phyloP scores from a whole-genome alignment of 441 rosid species.

The Eruca vesicaria region DNA sequence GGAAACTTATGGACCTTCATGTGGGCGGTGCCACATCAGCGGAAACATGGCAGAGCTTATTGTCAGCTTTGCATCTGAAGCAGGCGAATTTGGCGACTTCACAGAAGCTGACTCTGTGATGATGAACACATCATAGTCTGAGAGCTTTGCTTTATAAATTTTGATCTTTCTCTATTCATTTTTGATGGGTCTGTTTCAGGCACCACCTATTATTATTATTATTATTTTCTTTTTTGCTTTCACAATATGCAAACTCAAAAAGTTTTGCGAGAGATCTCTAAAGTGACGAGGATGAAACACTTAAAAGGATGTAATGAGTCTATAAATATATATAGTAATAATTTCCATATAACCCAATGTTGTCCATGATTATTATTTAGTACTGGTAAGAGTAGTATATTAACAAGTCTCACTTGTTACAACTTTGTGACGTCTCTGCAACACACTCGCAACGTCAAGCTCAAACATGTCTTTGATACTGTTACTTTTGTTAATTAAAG shows the following conservation, averaged over 20 bases:
- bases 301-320: constrained; percentile 22
- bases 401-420: neutral
- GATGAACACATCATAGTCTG: neutral
- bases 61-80: constrained; percentile 78
- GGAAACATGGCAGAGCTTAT: constrained; percentile 82
- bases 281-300: constrained; percentile 11
- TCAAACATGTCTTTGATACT: neutral
- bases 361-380: neutral
- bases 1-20: constrained; percentile 76
- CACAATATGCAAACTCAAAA: constrained; percentile 15
- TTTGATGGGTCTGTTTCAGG: constrained; percentile 8
- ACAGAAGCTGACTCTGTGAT: constrained; percentile 64
- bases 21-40: constrained; percentile 57
- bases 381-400: neutral
- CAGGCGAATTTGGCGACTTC: constrained; percentile 52
- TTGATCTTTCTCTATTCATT: constrained; percentile 24
- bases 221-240: neutral
- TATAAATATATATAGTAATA: neutral
- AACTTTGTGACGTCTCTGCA: neutral
- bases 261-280: constrained; percentile 15
- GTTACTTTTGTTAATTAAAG: neutral
- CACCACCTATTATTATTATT: neutral
- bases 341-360: neutral
- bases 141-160: constrained; percentile 34
- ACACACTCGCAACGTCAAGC: neutral